A percentile compares a stretch with the other conserved stretches of the same genome.
Evolutionary conservation across 192 early-diverging fungal genomes (phyloP).

Genomic region (Entomortierella beljakovae): DNA sequence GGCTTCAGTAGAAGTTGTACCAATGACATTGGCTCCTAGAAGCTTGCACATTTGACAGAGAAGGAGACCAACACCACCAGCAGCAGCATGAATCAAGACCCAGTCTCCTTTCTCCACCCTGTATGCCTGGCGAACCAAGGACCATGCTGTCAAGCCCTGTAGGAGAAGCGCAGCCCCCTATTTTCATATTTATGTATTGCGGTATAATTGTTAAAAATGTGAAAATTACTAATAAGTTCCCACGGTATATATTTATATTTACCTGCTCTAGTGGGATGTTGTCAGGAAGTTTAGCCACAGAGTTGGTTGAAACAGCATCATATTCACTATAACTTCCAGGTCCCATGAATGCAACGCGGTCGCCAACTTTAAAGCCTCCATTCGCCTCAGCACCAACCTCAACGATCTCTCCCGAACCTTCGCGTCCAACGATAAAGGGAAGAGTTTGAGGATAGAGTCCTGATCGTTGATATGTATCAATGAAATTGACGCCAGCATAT

Average conservation of each 20-base stretch:
- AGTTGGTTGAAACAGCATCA: slow-evolving; percentile 54
- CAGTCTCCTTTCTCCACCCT: slow-evolving; percentile 78
- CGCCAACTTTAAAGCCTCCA: slow-evolving; percentile 76
- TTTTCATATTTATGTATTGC: not conserved
- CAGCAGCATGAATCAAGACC: slow-evolving; percentile 91
- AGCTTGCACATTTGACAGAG: slow-evolving; percentile 82
- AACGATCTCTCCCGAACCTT: slow-evolving; percentile 84
- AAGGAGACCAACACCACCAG: slow-evolving; percentile 88
- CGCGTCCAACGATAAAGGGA: slow-evolving; percentile 80
- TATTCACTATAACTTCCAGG: slow-evolving; percentile 83
- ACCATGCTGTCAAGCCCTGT: slow-evolving; percentile 87
- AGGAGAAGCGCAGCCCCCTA: slow-evolving; percentile 59
- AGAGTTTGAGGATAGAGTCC: slow-evolving; percentile 78
- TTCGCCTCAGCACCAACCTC: slow-evolving; percentile 69
- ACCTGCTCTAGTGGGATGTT: slow-evolving; percentile 29
- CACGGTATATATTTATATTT: slow-evolving; percentile 12
- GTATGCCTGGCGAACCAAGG: slow-evolving; percentile 77
- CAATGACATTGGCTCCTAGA: slow-evolving; percentile 89
- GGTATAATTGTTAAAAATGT: slow-evolving; percentile 64
- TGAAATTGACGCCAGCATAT: slow-evolving; percentile 87
- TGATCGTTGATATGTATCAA: slow-evolving; percentile 90
- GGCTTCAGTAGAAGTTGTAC: slow-evolving; percentile 77
- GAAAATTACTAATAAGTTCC: slow-evolving; percentile 54
- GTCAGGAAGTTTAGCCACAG: slow-evolving; percentile 58
- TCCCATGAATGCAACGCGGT: slow-evolving; percentile 82